Conservation (phyloP, 306 rosid species). For the Sindora glabra region DNA sequence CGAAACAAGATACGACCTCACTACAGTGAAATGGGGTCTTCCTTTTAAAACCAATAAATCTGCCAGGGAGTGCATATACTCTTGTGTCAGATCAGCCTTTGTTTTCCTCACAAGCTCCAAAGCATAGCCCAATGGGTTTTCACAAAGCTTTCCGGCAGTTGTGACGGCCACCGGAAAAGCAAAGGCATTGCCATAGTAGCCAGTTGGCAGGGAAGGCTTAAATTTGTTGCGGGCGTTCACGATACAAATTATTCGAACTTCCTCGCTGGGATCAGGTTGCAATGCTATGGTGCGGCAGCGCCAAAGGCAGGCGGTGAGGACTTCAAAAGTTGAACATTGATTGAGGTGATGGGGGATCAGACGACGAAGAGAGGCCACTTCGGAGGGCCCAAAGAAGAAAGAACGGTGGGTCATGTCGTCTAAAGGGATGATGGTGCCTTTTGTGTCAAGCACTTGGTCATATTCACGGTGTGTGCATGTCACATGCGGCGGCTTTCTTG, state of each 20-base stretch:
- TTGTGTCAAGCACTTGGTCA: not conserved
- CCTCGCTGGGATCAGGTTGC: not conserved
- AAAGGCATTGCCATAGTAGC: not conserved
- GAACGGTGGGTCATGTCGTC: not conserved
- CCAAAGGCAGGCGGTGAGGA: not conserved
- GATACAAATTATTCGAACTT: not conserved
- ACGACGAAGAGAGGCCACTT: not conserved
- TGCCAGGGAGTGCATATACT: conserved; percentile 17
- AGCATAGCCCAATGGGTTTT: no score
- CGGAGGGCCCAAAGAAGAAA: not conserved
- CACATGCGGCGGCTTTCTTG: not conserved
- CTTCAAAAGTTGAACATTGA: not conserved
- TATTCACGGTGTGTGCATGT: not conserved
- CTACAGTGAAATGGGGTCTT: not conserved
- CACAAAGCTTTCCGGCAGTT: not conserved
- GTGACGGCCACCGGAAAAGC: not conserved
- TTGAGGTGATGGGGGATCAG: not conserved
- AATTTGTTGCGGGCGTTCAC: not conserved
- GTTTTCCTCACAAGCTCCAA: not conserved
- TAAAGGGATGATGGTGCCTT: not conserved
- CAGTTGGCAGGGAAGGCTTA: not conserved
- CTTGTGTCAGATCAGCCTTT: not conserved
- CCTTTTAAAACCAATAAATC: conserved; percentile 8
- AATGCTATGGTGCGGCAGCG: not conserved
- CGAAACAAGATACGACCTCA: not conserved